These are phyloP conservation scores for Misopates orontium DNA, from an alignment of 257 asterid species.

Conservation along the genomic window DNA sequence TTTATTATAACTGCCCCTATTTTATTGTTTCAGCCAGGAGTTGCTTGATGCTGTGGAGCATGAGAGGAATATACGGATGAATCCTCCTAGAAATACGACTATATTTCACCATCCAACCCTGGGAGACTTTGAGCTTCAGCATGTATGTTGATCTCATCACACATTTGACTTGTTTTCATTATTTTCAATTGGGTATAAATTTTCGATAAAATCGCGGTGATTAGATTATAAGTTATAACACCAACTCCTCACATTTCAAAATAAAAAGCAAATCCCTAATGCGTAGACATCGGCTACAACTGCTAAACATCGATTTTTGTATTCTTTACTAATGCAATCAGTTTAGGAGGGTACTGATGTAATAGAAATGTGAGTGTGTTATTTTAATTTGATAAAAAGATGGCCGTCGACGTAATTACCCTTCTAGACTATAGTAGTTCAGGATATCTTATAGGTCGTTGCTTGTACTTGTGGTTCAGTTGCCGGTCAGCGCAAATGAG, in stretches of 20 bases:
- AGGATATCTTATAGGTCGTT: background rate
- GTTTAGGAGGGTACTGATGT: too few relatives aligned
- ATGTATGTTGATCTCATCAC: conserved; percentile 37
- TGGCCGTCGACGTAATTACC: background rate
- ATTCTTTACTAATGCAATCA: too few relatives aligned
- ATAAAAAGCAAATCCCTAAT: too few relatives aligned
- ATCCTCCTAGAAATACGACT: conserved; percentile 60
- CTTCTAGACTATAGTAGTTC: background rate
- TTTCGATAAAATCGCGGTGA: too few relatives aligned
- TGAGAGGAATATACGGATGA: conserved; percentile 63
- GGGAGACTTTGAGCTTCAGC: conserved; percentile 70
- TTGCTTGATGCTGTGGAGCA: conserved; percentile 66
- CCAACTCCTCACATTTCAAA: too few relatives aligned
- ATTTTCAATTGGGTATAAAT: background rate
- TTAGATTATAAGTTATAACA: too few relatives aligned
- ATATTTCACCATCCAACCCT: conserved; percentile 72
- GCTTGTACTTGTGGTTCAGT: conserved; percentile 39
- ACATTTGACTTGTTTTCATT: background rate
- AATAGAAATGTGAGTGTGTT: too few relatives aligned
- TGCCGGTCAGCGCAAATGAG: conserved; percentile 72
- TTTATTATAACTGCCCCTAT: background rate
- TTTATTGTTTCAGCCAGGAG: conserved; percentile 53
- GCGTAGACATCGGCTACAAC: too few relatives aligned
- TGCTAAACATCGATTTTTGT: too few relatives aligned
- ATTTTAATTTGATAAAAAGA: background rate